Evolutionary conservation across 2,329 filamentous ascomycete species (phyloP), one percentile per base, ranked within the genome.

Genomic region (Myotisia sp.): DNA sequence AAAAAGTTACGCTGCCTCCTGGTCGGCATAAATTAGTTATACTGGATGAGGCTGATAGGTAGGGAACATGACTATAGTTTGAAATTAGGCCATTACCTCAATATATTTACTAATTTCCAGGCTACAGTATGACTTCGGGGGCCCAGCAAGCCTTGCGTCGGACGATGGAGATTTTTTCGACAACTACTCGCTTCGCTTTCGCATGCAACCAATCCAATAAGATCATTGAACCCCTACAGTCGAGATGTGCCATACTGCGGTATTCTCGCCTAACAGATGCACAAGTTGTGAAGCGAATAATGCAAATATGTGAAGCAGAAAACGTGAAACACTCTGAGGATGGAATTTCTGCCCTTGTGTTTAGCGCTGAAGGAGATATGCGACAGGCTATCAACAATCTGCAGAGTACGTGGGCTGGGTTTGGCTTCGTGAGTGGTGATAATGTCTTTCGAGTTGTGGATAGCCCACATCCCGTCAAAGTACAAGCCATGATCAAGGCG

Each of bases 181-280:
- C 85, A 42, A 98, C 90, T 2, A 98, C 90, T 2, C 74, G 90
- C 38, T 98, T 98, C 52, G 90, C 90, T 0, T 98, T 98, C 51
- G 90, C 90, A 2, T 98, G 90, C 67, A 98, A 98, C 58, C 84
- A 93, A 64, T 90, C 81, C 42, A 98, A 95, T 65, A 98, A 95
- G 63, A 95, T 98, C 54, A 98, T 98, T 57, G 90, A 98, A 59
- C 90, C 90, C n/a, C 68, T 98, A 33, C 90, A 98, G 58, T 94
- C 86, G 12, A 76, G 90, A 49, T 98, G 90, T 55, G 90, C 90
- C 13, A 95, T 98, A 53, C 71, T 98, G 36, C 79, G 90, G 39
- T 98, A 94, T 59, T 78, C 86, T 20, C 79, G 87, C 37, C 68
- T 98, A 44, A 94, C 87, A 2, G 90, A 98, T 53, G 78, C 74